Evolutionary conservation across 768 basidiomycete species (phyloP), one percentile per base, ranked within the genome.

Genomic region (Lentinus tigrinus): DNA sequence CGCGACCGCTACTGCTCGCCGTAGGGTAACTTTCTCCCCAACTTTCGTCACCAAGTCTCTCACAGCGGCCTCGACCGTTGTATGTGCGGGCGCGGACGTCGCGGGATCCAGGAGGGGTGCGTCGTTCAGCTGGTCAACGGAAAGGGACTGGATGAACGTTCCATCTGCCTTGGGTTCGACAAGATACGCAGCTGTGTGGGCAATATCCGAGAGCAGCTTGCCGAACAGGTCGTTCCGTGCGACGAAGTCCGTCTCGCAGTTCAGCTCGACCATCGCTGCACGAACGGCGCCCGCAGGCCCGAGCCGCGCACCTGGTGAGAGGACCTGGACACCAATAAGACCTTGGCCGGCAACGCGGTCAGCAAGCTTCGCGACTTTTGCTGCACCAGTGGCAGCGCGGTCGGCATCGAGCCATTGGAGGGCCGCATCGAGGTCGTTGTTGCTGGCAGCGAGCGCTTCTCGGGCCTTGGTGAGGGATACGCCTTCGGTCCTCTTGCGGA

Each of bases 211-310:
- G 13, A 90, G 88, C 38, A 95, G 81, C 53, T 79, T 78, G 16
- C 84, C 79, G 66, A 98, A 98, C 13, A 93, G 77, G 57, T 88
- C 83, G 65, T 93, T 95, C 62, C 91, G 76, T 23, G 87, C 92
- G 27, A 98, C 95, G 69, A 97, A 98, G 75, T 98, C 95, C 52
- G 95, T 97, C 76, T 98, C 95, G 76, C 95, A 98, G 65, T 92
- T 93, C 60, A 97, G 77, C 72, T 98, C 95, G 56, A 98, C 77
- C 82, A 97, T 89, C 19, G 89, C 86, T 11, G 90, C 93, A 37
- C 91, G 83, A 36, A 91, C 73, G 63, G 61, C 37, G 67, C 74
- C 11, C 63, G 69, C 47, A 67, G 70, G 62, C 17, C 78, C 78
- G 21, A 57, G 37, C 8, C 57, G 56, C 10, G 75, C 73, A 16